phyloP scores from a whole-genome alignment of 2,329 filamentous ascomycete genomes.

The Ophiostoma ips region DNA sequence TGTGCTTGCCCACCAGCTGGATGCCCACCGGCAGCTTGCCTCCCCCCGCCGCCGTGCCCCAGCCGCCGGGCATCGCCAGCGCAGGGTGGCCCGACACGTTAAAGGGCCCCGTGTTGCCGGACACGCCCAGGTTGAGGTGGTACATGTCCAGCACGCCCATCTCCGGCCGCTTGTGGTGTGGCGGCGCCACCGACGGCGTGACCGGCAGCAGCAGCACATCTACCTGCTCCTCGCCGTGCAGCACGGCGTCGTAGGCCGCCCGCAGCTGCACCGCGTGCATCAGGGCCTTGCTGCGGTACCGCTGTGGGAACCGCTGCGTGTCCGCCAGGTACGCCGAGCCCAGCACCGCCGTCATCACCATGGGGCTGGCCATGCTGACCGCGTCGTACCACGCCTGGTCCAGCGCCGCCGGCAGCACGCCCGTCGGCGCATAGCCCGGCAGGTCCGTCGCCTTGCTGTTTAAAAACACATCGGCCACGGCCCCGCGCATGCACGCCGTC shows the following conservation, averaged over 20 bases:
- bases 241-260: slow-evolving; percentile 31
- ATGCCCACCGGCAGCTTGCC: slow-evolving; percentile 20
- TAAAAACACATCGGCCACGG: slow-evolving; percentile 20
- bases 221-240: slow-evolving; percentile 20
- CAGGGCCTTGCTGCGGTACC: slow-evolving; percentile 30
- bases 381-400: slow-evolving; percentile 29
- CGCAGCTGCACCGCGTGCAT: slow-evolving; percentile 31
- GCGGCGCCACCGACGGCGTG: slow-evolving; percentile 30
- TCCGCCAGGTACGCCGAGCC: slow-evolving; percentile 21
- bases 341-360: slow-evolving; percentile 30
- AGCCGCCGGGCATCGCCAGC: slow-evolving; percentile 31
- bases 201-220: slow-evolving; percentile 36
- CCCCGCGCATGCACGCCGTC: slow-evolving; percentile 25
- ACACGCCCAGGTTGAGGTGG: slow-evolving; percentile 29
- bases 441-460: slow-evolving; percentile 19
- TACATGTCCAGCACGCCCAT: slow-evolving; percentile 26
- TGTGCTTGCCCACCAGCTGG: slow-evolving; percentile 20
- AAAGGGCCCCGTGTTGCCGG: slow-evolving; percentile 31
- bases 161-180: slow-evolving; percentile 21
- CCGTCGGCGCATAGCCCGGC: slow-evolving; percentile 20
- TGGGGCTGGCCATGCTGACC: slow-evolving; percentile 29
- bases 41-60: slow-evolving; percentile 14
- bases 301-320: slow-evolving; percentile 15
- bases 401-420: slow-evolving; percentile 18
- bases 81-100: slow-evolving; percentile 37